Percentiles rank a stretch among this genome's conserved stretches.
These are phyloP conservation scores for Xylaria intraflava DNA, from an alignment of 495 filamentous ascomycete species.

Conservation along the genomic window DNA sequence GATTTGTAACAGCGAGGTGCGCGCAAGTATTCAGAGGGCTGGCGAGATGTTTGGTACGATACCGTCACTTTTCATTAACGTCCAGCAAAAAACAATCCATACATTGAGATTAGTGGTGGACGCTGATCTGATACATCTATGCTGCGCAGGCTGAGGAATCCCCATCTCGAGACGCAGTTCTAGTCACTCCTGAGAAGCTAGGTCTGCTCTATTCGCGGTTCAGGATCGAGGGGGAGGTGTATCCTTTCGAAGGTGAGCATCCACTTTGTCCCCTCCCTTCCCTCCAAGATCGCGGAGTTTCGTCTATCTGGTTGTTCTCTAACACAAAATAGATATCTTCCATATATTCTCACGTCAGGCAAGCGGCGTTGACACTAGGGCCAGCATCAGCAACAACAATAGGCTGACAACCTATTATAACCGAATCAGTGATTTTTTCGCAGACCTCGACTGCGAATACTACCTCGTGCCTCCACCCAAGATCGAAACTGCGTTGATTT, in stretches of 20 bases:
- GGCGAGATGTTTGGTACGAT: conserved; percentile 68
- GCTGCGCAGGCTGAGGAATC: conserved; percentile 8
- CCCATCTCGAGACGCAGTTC: conserved; percentile 39
- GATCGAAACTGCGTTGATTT: background rate
- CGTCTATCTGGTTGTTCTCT: background rate
- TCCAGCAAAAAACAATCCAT: background rate
- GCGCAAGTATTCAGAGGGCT: conserved; percentile 69
- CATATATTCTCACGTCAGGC: conserved; percentile 4
- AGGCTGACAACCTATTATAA: conserved; percentile 19
- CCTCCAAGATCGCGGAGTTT: background rate
- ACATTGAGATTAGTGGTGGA: background rate
- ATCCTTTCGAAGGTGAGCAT: conserved; percentile 31
- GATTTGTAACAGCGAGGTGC: conserved; percentile 59
- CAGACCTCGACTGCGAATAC: conserved; percentile 70
- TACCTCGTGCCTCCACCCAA: conserved; percentile 61
- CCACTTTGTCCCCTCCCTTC: background rate
- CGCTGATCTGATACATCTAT: conserved; percentile 15
- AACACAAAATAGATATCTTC: conserved; percentile 42
- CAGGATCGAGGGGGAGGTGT: conserved; percentile 51
- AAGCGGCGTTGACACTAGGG: conserved; percentile 16
- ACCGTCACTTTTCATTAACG: background rate
- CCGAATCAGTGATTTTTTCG: conserved; percentile 58
- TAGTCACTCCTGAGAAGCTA: conserved; percentile 79
- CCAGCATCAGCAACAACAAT: conserved; percentile 17
- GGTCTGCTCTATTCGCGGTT: conserved; percentile 67